Evolutionary conservation across 2,329 filamentous ascomycete genomes (phyloP).

Genomic region (Onygena corvina): DNA sequence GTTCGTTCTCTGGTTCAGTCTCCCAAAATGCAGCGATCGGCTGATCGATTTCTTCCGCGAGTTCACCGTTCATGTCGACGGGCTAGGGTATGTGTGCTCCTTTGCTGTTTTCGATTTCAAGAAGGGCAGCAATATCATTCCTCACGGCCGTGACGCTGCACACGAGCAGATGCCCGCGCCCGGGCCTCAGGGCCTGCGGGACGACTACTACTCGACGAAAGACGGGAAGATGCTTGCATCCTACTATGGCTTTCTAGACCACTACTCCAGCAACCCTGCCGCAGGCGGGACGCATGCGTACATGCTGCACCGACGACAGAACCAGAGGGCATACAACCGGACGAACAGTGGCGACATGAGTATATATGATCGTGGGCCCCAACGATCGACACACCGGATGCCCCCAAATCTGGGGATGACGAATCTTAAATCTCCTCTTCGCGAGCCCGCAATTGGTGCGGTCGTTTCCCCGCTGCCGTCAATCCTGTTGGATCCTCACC

Average conservation of each 20-base stretch:
- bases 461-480: conserved; percentile 31
- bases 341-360: background rate
- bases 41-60: conserved; percentile 97
- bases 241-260: conserved; percentile 87
- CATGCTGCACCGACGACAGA: conserved; percentile 37
- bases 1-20: conserved; percentile 71
- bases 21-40: conserved; percentile 79
- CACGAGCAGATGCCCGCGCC: conserved; percentile 16
- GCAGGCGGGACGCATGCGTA: conserved; percentile 52
- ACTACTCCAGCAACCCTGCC: conserved; percentile 68
- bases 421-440: background rate
- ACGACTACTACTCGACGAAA: conserved; percentile 89
- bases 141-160: conserved; percentile 29
- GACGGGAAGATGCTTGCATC: conserved; percentile 98
- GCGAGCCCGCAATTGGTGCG: conserved; percentile 23
- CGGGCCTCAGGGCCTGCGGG: conserved; percentile 53
- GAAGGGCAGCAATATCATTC: conserved; percentile 53
- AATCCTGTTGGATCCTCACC: conserved; percentile 37
- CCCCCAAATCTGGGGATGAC: background rate
- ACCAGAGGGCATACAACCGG: conserved; percentile 35
- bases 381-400: background rate
- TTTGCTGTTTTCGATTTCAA: conserved; percentile 97
- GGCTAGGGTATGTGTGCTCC: conserved; percentile 88
- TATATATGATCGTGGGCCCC: background rate
- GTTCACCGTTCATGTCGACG: conserved; percentile 93